Base-by-base conservation (phyloP, 1,284 basidiomycete genomes). In the Irpex rosettiformis region DNA sequence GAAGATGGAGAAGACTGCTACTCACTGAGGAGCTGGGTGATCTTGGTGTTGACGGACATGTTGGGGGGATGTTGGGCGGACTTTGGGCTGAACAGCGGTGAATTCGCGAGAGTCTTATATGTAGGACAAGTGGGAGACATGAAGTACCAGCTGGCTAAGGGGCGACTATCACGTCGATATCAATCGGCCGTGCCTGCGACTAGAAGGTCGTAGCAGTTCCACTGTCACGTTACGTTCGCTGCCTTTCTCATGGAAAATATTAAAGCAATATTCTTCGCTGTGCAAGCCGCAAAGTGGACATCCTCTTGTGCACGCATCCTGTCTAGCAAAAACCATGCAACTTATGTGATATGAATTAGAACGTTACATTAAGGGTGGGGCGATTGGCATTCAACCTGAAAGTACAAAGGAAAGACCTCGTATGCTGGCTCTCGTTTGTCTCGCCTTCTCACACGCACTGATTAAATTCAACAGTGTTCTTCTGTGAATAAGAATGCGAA, bases 21-120 rank as follows among this genome's bases (percentile, higher is more conserved):
- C 62, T 8, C 24, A 63, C 62, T 64, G 29, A 64, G 25, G 48
- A 60, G 53, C 56, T 62, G 54, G 45, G 62, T 60, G 61, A 62
- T 42, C 22, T 52, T 52, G 56, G 61, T 62, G 52, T 42, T 43
- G 61, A 64, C 61, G 57, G 61, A 52, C 61, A 62, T 61, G 27
- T 29, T 25, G 43, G 28, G 45, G 30, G 27, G 56, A 52, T 30
- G 43, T 13, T 29, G 21, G 18, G 42, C 24, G 29, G 28, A 11
- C 11, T 25, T 25, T 42, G 4, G 37, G 40, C 40, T 43, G 51
- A 29, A 4, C 48, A 8, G 28, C 52, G 22, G 33, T 40, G n/a
- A 40, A 40, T 40, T 40, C 33, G 11, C 10, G 16, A 13, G 11
- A 10, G n/a, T 58, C 57, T 54, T 58, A 58, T 58, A 58, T 18